Percentiles rank a stretch among this genome's conserved stretches.
These are phyloP conservation scores for Mortierella sp. DNA, from an alignment of 371 early-diverging fungal genomes.

Conservation along the genomic window DNA sequence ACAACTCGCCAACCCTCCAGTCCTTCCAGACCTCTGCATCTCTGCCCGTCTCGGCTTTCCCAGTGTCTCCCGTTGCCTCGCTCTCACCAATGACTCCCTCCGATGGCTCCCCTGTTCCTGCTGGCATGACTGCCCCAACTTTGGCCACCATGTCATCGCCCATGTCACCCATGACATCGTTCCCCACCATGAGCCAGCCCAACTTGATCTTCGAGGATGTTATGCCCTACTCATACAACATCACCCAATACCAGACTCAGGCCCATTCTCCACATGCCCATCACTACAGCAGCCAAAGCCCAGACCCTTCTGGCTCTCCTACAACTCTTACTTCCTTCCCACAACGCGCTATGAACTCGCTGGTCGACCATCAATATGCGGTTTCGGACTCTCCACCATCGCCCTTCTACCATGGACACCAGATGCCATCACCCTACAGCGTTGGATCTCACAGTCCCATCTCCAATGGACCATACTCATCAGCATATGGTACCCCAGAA, in stretches of 20 bases:
- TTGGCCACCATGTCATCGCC: conserved; percentile 56
- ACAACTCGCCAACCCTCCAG: conserved; percentile 31
- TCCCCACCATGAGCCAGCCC: conserved; percentile 51
- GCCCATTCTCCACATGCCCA: conserved; percentile 37
- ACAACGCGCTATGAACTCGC: conserved; percentile 50
- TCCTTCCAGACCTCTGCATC: conserved; percentile 28
- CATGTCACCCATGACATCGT: conserved; percentile 52
- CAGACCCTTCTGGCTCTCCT: conserved; percentile 52
- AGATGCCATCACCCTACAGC: conserved; percentile 44
- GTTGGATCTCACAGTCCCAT: conserved; percentile 52
- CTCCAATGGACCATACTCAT: conserved; percentile 33
- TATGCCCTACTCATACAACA: conserved; percentile 54
- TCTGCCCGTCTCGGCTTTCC: conserved; percentile 37
- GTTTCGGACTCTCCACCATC: conserved; percentile 43
- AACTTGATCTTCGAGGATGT: conserved; percentile 47
- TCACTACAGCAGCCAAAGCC: conserved; percentile 48
- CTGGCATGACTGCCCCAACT: conserved; percentile 49
- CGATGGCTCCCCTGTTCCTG: conserved; percentile 49
- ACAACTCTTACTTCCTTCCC: conserved; percentile 37
- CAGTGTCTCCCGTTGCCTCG: conserved; percentile 42
- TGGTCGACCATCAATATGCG: conserved; percentile 55
- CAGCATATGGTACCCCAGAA: conserved; percentile 31
- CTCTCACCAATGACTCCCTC: conserved; percentile 51
- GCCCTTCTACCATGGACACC: conserved; percentile 38
- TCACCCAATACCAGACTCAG: conserved; percentile 44